phyloP scores from a whole-genome alignment of 192 early-diverging fungal species.

The Dispira parvispora region DNA sequence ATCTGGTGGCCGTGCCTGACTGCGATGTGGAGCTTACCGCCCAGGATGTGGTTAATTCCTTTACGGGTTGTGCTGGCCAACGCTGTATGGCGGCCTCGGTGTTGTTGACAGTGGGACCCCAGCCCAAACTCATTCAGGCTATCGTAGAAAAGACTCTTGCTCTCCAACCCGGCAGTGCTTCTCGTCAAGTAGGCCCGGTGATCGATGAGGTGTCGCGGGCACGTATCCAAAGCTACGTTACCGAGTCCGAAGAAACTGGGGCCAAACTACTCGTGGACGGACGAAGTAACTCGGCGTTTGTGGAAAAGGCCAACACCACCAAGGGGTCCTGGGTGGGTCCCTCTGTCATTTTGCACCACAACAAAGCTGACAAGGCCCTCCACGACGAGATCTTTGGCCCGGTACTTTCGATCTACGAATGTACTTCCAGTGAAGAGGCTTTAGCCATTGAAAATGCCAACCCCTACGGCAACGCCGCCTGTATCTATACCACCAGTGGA shows the following conservation, averaged over 20 bases:
- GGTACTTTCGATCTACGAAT: slow-evolving; percentile 45
- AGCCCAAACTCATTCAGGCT: slow-evolving; percentile 38
- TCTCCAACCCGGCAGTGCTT: slow-evolving; percentile 32
- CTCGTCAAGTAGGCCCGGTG: slow-evolving; percentile 52
- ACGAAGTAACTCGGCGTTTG: slow-evolving; percentile 21
- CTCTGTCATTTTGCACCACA: slow-evolving; percentile 42
- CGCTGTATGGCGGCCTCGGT: slow-evolving; percentile 66
- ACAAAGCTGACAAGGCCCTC: slow-evolving; percentile 38
- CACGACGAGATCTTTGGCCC: slow-evolving; percentile 76
- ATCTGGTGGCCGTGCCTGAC: slow-evolving; percentile 61
- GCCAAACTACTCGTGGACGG: slow-evolving; percentile 59
- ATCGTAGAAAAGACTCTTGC: slow-evolving; percentile 39
- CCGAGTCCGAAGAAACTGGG: slow-evolving; percentile 28
- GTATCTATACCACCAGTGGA: slow-evolving; percentile 47
- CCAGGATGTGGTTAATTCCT: slow-evolving; percentile 57
- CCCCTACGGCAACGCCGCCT: slow-evolving; percentile 50
- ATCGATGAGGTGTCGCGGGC: slow-evolving; percentile 45
- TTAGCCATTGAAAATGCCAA: slow-evolving; percentile 58
- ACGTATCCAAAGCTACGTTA: slow-evolving; percentile 47
- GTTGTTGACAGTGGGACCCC: slow-evolving; percentile 48
- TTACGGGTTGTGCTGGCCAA: slow-evolving; percentile 60
- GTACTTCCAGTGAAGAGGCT: slow-evolving; percentile 38
- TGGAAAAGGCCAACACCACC: slow-evolving; percentile 16
- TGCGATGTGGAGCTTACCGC: slow-evolving; percentile 62
- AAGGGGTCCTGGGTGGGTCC: slow-evolving; percentile 62